These are phyloP conservation scores for Nicotiana otophora DNA, from an alignment of 257 asterid species.

Conservation along the genomic window DNA sequence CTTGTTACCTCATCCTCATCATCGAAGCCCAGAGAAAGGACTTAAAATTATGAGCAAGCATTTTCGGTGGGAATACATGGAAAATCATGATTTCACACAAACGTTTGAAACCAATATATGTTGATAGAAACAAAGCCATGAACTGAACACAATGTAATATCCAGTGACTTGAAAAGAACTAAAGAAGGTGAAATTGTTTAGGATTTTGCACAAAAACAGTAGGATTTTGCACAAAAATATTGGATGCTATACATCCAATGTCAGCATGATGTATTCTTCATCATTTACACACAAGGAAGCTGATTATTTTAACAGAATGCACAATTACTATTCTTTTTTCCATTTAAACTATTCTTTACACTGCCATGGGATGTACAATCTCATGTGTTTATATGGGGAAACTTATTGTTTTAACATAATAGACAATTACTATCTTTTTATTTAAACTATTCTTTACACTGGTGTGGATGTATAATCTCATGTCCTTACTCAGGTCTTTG, in stretches of 20 bases:
- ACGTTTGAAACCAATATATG: background rate
- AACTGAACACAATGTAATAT: background rate
- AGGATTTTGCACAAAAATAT: no score
- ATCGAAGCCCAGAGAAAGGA: background rate
- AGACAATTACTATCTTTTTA: background rate
- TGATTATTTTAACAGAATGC: background rate
- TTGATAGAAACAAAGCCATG: background rate
- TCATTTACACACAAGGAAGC: conserved; percentile 7
- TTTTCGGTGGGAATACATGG: no score
- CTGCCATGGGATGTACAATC: background rate
- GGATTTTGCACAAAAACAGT: background rate
- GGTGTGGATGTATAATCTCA: conserved; percentile 18
- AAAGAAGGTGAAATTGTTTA: background rate
- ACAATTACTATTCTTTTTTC: background rate
- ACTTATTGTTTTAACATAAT: background rate
- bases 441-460: conserved; percentile 4
- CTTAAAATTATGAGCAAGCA: background rate
- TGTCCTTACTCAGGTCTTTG: conserved; percentile 55
- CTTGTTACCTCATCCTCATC: background rate
- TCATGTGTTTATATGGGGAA: conserved; percentile 31
- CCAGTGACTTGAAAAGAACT: background rate
- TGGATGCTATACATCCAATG: conserved; percentile 3
- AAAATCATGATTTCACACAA: background rate
- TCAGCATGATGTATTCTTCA: background rate
- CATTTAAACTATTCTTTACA: background rate